phyloP scores from a whole-genome alignment of 345 rosid genomes.

The Anacardium occidentale region DNA sequence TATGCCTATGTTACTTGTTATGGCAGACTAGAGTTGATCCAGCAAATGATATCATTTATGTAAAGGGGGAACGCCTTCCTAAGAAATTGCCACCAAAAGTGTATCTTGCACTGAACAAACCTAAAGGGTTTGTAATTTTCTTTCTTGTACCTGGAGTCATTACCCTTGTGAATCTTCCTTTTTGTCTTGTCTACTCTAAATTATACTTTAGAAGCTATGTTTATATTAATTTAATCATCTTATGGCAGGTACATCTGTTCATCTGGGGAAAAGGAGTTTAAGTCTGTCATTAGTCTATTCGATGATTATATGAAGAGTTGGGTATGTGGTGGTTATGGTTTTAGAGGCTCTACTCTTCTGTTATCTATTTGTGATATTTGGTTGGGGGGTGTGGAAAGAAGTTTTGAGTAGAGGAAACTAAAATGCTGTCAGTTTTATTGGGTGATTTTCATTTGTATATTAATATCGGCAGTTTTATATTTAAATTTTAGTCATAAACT shows the following conservation, averaged over 20 bases:
- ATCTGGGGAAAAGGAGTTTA: conserved; percentile 76
- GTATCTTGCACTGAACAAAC: conserved; percentile 91
- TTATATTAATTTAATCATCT: conserved; percentile 15
- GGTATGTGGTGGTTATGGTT: conserved; percentile 42
- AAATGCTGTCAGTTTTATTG: background rate
- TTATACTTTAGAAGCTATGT: background rate
- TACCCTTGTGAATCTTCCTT: background rate
- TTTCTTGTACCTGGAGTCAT: background rate
- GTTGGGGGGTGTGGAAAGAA: background rate
- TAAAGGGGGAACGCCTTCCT: conserved; percentile 84
- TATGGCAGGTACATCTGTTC: conserved; percentile 86
- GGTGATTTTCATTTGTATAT: background rate
- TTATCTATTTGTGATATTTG: background rate
- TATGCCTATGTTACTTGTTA: background rate
- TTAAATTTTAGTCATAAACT: conserved; percentile 3
- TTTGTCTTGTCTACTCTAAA: conserved; percentile 3
- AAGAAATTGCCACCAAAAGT: conserved; percentile 87
- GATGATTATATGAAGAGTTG: conserved; percentile 67
- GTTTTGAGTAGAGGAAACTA: background rate
- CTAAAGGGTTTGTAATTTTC: conserved; percentile 72
- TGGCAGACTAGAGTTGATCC: conserved; percentile 90
- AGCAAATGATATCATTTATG: conserved; percentile 69
- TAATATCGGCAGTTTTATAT: background rate
- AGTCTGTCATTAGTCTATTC: conserved; percentile 64
- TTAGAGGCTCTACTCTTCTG: conserved; percentile 3